Conservation (phyloP, 2,329 filamentous ascomycete genomes). For the Beauveria bassiana region DNA sequence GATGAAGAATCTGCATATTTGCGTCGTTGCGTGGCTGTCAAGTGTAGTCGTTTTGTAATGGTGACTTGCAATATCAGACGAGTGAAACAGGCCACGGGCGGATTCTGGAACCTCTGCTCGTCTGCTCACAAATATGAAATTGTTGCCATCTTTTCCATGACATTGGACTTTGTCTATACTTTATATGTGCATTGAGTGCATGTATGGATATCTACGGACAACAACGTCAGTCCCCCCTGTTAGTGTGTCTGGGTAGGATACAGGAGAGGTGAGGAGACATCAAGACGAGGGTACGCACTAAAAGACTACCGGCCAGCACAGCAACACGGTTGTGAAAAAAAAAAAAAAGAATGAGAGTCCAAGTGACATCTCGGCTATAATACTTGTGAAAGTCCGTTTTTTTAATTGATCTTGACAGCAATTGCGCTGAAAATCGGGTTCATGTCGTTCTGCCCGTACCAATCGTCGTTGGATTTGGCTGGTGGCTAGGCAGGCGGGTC, state of each 20-base stretch:
- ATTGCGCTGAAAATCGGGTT: neutral
- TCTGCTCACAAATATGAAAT: neutral
- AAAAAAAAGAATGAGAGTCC: too few relatives aligned
- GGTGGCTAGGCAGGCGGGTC: neutral
- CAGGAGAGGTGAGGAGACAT: neutral
- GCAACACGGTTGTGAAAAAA: neutral
- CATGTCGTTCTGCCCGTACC: neutral
- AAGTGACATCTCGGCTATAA: too few relatives aligned
- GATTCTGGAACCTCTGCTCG: neutral
- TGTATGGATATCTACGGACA: neutral
- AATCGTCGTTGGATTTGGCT: neutral
- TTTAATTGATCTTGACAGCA: neutral
- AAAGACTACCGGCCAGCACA: neutral
- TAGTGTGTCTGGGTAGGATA: neutral
- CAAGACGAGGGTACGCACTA: slow-evolving; percentile 1
- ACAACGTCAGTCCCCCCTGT: neutral
- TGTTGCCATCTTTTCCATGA: neutral
- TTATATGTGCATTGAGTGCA: too few relatives aligned
- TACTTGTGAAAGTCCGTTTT: neutral
- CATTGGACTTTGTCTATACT: too few relatives aligned
- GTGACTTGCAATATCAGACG: neutral
- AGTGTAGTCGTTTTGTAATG: neutral
- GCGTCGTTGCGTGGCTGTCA: neutral
- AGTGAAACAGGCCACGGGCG: neutral
- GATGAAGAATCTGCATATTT: neutral